A percentile compares a stretch with the other conserved stretches of the same genome.
phyloP scores from a whole-genome alignment of 768 basidiomycete genomes.

The Boletus subcaerulescens region DNA sequence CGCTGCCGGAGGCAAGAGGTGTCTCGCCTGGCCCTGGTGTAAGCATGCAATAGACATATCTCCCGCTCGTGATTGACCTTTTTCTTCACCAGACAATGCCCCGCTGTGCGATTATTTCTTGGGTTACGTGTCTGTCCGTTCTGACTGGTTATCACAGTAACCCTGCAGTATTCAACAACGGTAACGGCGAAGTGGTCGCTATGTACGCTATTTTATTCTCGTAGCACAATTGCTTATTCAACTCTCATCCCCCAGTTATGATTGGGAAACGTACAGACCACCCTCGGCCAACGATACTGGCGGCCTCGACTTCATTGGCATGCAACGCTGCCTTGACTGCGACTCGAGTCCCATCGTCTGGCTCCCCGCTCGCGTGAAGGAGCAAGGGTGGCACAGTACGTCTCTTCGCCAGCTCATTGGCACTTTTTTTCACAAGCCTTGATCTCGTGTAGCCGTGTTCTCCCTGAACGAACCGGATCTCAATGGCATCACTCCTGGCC shows the following conservation, averaged over 20 bases:
- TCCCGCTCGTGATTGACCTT: background rate
- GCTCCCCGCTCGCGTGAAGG: conserved; percentile 30
- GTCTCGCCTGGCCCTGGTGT: conserved; percentile 38
- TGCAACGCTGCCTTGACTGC: conserved; percentile 38
- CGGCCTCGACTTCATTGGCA: conserved; percentile 38
- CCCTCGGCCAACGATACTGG: conserved; percentile 35
- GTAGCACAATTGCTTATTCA: background rate
- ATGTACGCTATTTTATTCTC: conserved; percentile 21
- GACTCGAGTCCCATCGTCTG: conserved; percentile 33
- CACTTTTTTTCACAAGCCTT: background rate
- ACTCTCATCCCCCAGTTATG: conserved; percentile 27
- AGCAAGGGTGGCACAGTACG: conserved; percentile 32
- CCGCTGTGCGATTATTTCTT: conserved; percentile 24
- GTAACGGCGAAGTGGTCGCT: conserved; percentile 32
- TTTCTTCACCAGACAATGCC: conserved; percentile 22
- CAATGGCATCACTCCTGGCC: conserved; percentile 25
- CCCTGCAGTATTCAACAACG: conserved; percentile 33
- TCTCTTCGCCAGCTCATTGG: background rate
- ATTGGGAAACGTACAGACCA: conserved; percentile 36
- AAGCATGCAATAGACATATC: background rate
- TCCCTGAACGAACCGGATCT: conserved; percentile 37
- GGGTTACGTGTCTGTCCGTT: background rate
- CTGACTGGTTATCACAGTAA: conserved; percentile 17
- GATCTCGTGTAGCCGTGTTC: conserved; percentile 27
- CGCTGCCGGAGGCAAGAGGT: conserved; percentile 33